phyloP scores from a whole-genome alignment of 192 early-diverging fungal genomes.

The Anaeromyces robustus region DNA sequence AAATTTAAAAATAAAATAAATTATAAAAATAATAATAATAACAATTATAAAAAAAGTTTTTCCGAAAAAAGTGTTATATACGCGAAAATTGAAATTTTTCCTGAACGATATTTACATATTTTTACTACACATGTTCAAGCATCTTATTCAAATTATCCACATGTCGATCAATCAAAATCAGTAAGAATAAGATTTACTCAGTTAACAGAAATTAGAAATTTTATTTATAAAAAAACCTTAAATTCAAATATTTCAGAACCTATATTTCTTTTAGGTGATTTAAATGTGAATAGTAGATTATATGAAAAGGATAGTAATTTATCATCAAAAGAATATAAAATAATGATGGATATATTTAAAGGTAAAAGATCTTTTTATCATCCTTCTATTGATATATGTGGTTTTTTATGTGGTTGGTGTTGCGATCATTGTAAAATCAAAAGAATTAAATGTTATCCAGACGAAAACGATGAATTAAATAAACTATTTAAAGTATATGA shows the following conservation, averaged over 20 bases:
- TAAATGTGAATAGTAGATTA: not conserved
- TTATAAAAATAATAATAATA: no score
- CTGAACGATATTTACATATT: not conserved
- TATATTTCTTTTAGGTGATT: not conserved
- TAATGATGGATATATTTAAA: not conserved
- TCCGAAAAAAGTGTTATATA: not conserved
- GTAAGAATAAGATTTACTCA: not conserved
- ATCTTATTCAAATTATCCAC: not conserved
- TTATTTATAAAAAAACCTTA: not conserved
- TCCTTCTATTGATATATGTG: not conserved
- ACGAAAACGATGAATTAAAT: not conserved
- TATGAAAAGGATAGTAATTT: not conserved
- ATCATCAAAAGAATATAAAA: not conserved
- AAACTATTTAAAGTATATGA: not conserved
- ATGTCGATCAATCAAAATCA: not conserved
- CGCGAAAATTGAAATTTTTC: not conserved
- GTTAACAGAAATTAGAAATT: not conserved
- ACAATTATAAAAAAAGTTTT: not conserved
- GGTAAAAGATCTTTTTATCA: not conserved
- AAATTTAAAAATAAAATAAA: no score
- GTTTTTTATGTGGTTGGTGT: not conserved
- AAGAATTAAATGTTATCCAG: not conserved
- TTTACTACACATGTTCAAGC: not conserved
- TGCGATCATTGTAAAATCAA: not conserved
- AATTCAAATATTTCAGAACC: not conserved